Conservation (phyloP, 1,284 basidiomycete species). For the Sutorius eximius region DNA sequence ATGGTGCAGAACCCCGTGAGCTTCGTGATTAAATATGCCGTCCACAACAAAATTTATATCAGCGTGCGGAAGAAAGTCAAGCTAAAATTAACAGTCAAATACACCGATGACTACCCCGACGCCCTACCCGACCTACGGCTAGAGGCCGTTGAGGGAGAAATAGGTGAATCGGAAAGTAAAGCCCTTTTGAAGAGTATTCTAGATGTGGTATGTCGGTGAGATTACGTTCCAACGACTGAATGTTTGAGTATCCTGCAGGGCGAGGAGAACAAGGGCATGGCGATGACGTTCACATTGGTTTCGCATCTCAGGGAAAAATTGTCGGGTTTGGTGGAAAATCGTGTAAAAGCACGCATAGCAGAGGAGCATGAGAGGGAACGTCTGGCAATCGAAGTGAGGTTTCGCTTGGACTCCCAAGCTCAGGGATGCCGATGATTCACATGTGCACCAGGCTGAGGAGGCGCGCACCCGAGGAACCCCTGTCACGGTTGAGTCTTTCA, state of each 20-base stretch:
- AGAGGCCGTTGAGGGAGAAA: slow-evolving; percentile 65
- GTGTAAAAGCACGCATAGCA: slow-evolving; percentile 57
- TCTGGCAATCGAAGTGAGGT: slow-evolving; percentile 69
- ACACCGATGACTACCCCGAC: slow-evolving; percentile 73
- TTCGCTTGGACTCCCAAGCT: neutral
- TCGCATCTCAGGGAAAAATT: slow-evolving; percentile 84
- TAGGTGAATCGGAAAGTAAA: slow-evolving; percentile 59
- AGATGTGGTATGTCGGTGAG: slow-evolving; percentile 55
- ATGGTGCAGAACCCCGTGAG: slow-evolving; percentile 61
- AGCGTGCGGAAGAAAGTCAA: slow-evolving; percentile 57
- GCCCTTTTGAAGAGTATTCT: slow-evolving; percentile 61
- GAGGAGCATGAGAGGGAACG: slow-evolving; percentile 74
- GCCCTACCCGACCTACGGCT: slow-evolving; percentile 75
- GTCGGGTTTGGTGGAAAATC: slow-evolving; percentile 58
- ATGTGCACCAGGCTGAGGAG: slow-evolving; percentile 71
- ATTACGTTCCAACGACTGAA: neutral
- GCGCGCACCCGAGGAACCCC: slow-evolving; percentile 87
- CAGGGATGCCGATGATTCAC: slow-evolving; percentile 4
- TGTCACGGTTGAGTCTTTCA: slow-evolving; percentile 82
- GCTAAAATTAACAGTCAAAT: slow-evolving; percentile 69
- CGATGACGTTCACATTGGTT: slow-evolving; percentile 96
- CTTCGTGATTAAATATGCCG: slow-evolving; percentile 18
- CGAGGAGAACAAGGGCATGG: slow-evolving; percentile 91
- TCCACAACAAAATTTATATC: slow-evolving; percentile 20
- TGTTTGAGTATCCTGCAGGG: slow-evolving; percentile 51